These are phyloP conservation scores for Pueraria montana DNA, from an alignment of 306 rosid genomes.

Conservation along the genomic window DNA sequence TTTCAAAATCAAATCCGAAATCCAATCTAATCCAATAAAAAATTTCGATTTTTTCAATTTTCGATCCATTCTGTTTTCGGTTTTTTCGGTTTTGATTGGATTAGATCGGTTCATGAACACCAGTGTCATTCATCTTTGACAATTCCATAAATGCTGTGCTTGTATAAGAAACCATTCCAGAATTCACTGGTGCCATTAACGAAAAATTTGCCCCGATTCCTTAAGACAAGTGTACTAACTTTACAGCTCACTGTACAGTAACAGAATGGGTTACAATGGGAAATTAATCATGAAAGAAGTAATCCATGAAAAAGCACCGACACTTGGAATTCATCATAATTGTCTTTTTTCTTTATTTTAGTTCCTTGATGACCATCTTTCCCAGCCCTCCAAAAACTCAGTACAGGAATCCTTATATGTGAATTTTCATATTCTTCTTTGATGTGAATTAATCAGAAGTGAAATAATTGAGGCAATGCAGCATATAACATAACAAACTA, in stretches of 20 bases:
- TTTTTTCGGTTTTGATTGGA: no score
- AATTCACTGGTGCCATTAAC: no score
- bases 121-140: no score
- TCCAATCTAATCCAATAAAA: no score
- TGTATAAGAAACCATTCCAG: no score
- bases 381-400: neutral
- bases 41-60: no score
- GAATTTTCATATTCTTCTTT: neutral
- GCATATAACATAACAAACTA: constrained; percentile 25
- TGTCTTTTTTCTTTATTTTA: neutral
- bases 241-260: neutral
- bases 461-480: neutral
- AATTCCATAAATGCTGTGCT: no score
- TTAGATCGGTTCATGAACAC: no score
- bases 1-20: no score
- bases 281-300: neutral
- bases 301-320: neutral
- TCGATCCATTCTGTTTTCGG: no score
- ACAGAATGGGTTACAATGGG: neutral
- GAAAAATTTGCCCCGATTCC: neutral
- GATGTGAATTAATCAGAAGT: neutral
- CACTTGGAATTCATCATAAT: neutral
- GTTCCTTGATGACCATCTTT: constrained; percentile 1
- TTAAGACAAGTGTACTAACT: neutral
- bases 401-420: neutral